A percentile compares a stretch with the other conserved stretches of the same genome.
phyloP scores from a whole-genome alignment of 1,284 basidiomycete genomes.

The Anthracocystis walkeri region DNA sequence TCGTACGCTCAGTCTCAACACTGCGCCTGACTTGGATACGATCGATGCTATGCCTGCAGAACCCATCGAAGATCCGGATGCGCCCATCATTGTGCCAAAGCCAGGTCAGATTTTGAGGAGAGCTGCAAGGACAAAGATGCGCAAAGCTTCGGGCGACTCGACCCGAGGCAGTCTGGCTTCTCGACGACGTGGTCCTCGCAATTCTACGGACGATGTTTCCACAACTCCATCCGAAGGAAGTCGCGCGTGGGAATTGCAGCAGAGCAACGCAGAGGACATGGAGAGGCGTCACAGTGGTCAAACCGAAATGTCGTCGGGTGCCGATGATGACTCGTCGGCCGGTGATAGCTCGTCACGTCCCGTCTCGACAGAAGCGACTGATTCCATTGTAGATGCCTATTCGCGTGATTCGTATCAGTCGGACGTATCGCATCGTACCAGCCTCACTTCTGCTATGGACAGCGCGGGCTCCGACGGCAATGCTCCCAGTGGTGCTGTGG shows the following conservation, averaged over 20 bases:
- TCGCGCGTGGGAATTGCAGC: conserved; percentile 45
- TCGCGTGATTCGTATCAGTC: conserved; percentile 60
- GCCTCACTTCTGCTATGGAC: conserved; percentile 52
- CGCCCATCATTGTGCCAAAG: conserved; percentile 87
- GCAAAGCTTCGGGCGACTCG: conserved; percentile 86
- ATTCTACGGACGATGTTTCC: conserved; percentile 22
- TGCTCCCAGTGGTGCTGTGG: background rate
- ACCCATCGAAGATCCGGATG: conserved; percentile 81
- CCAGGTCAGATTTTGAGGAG: conserved; percentile 90
- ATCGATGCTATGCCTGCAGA: conserved; percentile 39
- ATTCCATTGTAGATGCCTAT: conserved; percentile 61
- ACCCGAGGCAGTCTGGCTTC: conserved; percentile 69
- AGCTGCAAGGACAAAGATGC: conserved; percentile 91
- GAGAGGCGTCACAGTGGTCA: conserved; percentile 54
- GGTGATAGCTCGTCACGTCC: conserved; percentile 48
- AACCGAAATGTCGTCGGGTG: conserved; percentile 48
- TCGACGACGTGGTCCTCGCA: conserved; percentile 30
- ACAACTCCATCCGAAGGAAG: conserved; percentile 27
- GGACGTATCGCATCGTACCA: conserved; percentile 58
- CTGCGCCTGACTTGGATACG: conserved; percentile 34
- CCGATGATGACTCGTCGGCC: conserved; percentile 42
- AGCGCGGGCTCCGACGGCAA: conserved; percentile 24
- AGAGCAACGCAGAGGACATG: conserved; percentile 37
- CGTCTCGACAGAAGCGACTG: conserved; percentile 56
- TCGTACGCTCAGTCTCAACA: conserved; percentile 84